These are phyloP conservation scores for Kwoniella europaea DNA, from an alignment of 768 basidiomycete genomes.

Conservation along the genomic window DNA sequence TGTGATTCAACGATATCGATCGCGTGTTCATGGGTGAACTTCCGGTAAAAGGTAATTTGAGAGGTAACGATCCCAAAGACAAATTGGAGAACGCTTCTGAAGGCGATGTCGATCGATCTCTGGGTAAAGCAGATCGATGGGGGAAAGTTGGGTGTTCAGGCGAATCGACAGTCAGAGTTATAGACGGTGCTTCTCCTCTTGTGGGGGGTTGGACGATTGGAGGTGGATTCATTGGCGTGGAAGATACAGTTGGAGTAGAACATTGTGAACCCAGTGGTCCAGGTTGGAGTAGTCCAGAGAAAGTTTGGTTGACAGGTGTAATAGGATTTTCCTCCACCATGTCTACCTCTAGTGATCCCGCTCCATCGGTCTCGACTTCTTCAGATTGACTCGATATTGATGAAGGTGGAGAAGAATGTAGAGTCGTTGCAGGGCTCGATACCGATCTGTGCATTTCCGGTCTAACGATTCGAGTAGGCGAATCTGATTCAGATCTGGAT, in stretches of 20 bases:
- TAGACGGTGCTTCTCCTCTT: constrained; percentile 22
- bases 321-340: constrained; percentile 21
- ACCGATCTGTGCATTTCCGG: constrained; percentile 34
- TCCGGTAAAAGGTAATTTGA: constrained; percentile 16
- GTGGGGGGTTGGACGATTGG: constrained; percentile 15
- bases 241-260: constrained; percentile 16
- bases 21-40: constrained; percentile 3
- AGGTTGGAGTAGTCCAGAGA: constrained; percentile 26
- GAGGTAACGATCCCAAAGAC: constrained; percentile 20
- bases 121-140: background rate
- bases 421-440: constrained; percentile 26
- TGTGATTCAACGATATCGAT: background rate
- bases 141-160: constrained; percentile 8
- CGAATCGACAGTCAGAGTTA: constrained; percentile 29
- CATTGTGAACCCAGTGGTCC: constrained; percentile 23
- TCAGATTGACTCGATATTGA: constrained; percentile 28
- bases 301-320: constrained; percentile 41
- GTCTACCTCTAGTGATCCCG: constrained; percentile 6
- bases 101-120: constrained; percentile 8
- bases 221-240: constrained; percentile 19
- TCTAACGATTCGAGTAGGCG: constrained; percentile 1
- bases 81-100: constrained; percentile 28
- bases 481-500: background rate
- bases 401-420: constrained; percentile 25
- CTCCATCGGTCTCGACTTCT: background rate